Conservation (phyloP, 768 basidiomycete genomes). For the Polyporus arcularius region DNA sequence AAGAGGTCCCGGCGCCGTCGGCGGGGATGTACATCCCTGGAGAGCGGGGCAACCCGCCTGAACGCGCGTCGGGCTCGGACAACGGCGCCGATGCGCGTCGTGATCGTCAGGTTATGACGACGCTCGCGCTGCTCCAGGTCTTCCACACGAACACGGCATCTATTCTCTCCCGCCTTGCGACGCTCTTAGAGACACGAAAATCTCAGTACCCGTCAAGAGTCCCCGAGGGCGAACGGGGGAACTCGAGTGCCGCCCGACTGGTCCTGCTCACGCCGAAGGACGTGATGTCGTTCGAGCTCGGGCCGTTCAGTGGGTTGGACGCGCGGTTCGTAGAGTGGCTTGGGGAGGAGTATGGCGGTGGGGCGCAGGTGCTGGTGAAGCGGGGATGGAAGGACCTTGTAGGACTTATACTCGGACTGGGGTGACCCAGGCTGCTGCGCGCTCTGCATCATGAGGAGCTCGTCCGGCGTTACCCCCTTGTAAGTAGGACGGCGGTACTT, state of each 20-base stretch:
- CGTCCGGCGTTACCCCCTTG: neutral
- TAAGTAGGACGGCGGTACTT: neutral
- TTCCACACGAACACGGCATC: conserved; percentile 47
- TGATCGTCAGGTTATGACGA: conserved; percentile 43
- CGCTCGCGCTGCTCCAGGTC: conserved; percentile 63
- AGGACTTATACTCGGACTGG: conserved; percentile 44
- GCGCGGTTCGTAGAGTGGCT: conserved; percentile 81
- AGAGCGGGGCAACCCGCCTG: conserved; percentile 9
- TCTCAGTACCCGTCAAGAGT: conserved; percentile 62
- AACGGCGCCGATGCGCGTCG: conserved; percentile 9
- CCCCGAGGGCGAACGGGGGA: conserved; percentile 41
- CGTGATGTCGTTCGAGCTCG: conserved; percentile 67
- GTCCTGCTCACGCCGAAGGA: conserved; percentile 62
- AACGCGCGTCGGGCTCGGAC: conserved; percentile 7
- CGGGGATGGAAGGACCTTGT: conserved; percentile 51
- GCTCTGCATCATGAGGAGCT: neutral
- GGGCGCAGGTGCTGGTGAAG: conserved; percentile 39
- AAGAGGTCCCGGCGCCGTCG: conserved; percentile 10
- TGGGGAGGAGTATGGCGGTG: conserved; percentile 60
- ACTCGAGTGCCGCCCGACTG: conserved; percentile 16
- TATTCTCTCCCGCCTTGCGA: conserved; percentile 34
- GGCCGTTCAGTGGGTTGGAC: conserved; percentile 71
- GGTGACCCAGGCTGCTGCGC: conserved; percentile 24
- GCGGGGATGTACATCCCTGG: conserved; percentile 19
- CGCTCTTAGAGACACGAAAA: conserved; percentile 57